phyloP scores from a whole-genome alignment of 2,329 filamentous ascomycete species.

The Stagonosporopsis vannaccii region DNA sequence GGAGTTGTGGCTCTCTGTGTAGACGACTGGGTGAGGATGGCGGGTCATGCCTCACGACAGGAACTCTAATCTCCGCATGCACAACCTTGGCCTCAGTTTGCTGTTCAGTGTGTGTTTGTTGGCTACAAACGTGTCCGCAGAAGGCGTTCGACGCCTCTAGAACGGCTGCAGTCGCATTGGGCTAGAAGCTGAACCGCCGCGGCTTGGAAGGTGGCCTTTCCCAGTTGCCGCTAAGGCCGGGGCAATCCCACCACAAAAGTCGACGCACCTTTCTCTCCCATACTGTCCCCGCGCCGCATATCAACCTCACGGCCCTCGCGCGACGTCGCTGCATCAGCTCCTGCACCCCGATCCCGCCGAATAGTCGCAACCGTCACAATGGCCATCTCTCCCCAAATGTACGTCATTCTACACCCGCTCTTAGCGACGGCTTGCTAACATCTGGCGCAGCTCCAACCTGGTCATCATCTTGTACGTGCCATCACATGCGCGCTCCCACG shows the following conservation, averaged over 20 bases:
- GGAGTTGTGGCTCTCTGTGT: background rate
- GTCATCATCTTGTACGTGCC: conserved; percentile 44
- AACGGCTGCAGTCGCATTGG: conserved; percentile 28
- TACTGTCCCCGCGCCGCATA: conserved; percentile 21
- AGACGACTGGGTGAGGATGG: background rate
- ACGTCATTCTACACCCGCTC: conserved; percentile 20
- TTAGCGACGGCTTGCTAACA: conserved; percentile 34
- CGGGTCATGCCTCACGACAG: no score
- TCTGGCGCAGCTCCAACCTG: conserved; percentile 43
- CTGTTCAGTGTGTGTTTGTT: background rate
- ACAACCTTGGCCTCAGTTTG: no score
- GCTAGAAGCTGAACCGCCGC: conserved; percentile 24
- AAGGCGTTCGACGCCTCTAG: conserved; percentile 37
- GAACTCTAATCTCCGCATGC: background rate
- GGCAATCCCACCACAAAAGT: conserved; percentile 36
- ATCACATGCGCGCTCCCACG: conserved; percentile 1
- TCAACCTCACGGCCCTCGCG: conserved; percentile 2
- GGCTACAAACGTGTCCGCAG: conserved; percentile 32
- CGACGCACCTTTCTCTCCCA: conserved; percentile 23
- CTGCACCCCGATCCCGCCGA: background rate
- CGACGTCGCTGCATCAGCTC: conserved; percentile 3
- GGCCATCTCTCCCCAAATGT: conserved; percentile 50
- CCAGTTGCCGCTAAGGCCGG: conserved; percentile 22
- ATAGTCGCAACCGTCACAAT: conserved; percentile 29
- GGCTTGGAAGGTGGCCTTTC: conserved; percentile 41